Conservation (phyloP, 106 monocot genomes). For the Chionographis japonica region DNA sequence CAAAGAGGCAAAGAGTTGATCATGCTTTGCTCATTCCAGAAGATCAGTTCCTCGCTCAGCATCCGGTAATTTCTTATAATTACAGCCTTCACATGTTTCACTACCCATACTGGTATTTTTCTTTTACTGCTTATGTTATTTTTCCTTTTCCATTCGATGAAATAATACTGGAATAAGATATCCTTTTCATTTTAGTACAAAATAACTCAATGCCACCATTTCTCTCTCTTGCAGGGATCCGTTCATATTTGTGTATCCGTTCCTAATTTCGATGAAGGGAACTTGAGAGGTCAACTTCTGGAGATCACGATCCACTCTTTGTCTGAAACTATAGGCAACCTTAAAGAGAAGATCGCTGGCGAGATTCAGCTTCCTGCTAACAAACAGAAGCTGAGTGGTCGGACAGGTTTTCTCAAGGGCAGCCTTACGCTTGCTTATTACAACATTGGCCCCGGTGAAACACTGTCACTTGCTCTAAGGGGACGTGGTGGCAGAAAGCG, state of each 20-base stretch:
- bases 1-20: slow-evolving; percentile 43
- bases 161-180: neutral
- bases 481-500: slow-evolving; percentile 98
- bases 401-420: slow-evolving; percentile 92
- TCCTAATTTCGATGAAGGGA: slow-evolving; percentile 94
- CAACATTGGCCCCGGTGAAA: slow-evolving; percentile 78
- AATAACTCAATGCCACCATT: neutral
- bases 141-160: neutral
- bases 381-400: slow-evolving; percentile 89
- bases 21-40: slow-evolving; percentile 66
- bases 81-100: neutral
- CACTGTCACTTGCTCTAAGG: slow-evolving; percentile 74
- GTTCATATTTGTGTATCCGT: slow-evolving; percentile 77
- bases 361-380: slow-evolving; percentile 96
- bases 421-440: slow-evolving; percentile 93
- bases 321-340: slow-evolving; percentile 78
- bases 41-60: slow-evolving; percentile 89
- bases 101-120: neutral
- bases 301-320: slow-evolving; percentile 80
- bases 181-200: too few relatives aligned
- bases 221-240: slow-evolving; percentile 55
- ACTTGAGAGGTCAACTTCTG: slow-evolving; percentile 80
- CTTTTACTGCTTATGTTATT: neutral
- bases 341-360: slow-evolving; percentile 98
- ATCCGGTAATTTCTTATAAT: slow-evolving; percentile 55